A percentile compares a stretch with the other conserved stretches of the same genome.
Conservation (phyloP, 371 early-diverging fungal genomes). For the Sporodiniella umbellata region DNA sequence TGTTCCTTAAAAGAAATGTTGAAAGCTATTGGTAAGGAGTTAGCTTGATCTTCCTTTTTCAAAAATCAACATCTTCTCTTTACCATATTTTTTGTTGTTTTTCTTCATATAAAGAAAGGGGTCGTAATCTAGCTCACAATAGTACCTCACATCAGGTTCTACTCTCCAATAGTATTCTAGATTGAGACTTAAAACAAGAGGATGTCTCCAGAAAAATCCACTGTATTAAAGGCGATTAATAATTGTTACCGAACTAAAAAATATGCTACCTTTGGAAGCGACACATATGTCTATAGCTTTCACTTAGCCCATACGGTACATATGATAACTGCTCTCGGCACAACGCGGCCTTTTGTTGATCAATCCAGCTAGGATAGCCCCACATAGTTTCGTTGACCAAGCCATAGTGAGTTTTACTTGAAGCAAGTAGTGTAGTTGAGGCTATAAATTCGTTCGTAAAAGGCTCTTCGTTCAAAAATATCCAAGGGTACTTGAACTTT, state of each 20-base stretch:
- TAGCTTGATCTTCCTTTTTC: too few species aligned
- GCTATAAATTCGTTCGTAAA: conserved; percentile 61
- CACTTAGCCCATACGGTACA: conserved; percentile 82
- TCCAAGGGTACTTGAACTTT: conserved; percentile 79
- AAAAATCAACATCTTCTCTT: too few species aligned
- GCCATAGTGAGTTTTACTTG: conserved; percentile 50
- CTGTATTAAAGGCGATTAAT: conserved; percentile 21
- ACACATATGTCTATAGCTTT: conserved; percentile 96
- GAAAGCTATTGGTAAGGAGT: conserved; percentile 24
- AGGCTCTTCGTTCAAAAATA: conserved; percentile 72
- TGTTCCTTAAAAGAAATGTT: conserved; percentile 77
- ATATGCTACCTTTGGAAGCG: conserved; percentile 50
- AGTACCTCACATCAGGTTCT: conserved; percentile 79
- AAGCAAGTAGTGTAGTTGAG: conserved; percentile 39
- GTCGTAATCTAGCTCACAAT: conserved; percentile 79
- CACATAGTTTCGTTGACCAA: conserved; percentile 65
- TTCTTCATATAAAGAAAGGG: conserved; percentile 77
- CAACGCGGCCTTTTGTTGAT: conserved; percentile 57
- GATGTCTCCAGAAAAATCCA: conserved; percentile 81
- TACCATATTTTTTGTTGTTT: conserved; percentile 76
- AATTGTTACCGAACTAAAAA: neutral
- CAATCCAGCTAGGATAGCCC: conserved; percentile 82
- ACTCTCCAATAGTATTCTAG: conserved; percentile 85
- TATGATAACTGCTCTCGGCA: conserved; percentile 48
- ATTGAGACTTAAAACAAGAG: conserved; percentile 58